Conservation (phyloP, 2,329 filamentous ascomycete species). For the Davidsoniella eucalypti region DNA sequence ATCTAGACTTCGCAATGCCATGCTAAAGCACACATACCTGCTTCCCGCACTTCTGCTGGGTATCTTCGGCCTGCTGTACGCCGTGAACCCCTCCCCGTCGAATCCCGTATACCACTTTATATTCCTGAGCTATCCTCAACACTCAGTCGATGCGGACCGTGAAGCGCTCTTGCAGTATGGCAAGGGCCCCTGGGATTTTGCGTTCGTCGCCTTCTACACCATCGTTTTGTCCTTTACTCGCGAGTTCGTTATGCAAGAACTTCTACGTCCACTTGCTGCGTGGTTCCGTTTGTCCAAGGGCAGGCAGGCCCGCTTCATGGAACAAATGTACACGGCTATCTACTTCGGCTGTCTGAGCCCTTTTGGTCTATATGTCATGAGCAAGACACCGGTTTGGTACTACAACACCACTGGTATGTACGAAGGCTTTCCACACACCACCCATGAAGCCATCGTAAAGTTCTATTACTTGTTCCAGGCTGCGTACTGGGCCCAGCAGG, state of each 20-base stretch:
- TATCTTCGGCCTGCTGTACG: conserved; percentile 50
- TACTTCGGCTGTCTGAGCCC: conserved; percentile 78
- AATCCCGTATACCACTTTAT: conserved; percentile 71
- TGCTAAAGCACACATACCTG: conserved; percentile 44
- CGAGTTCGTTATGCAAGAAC: conserved; percentile 87
- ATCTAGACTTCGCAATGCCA: conserved; percentile 33
- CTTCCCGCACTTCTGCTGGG: conserved; percentile 52
- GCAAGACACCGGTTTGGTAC: conserved; percentile 81
- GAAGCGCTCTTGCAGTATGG: conserved; percentile 47
- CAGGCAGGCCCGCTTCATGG: conserved; percentile 87
- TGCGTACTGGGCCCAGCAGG: conserved; percentile 90
- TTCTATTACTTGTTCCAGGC: conserved; percentile 92
- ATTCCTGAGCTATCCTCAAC: conserved; percentile 73
- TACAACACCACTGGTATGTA: conserved; percentile 89
- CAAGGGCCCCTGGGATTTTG: conserved; percentile 74
- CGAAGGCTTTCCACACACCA: conserved; percentile 67
- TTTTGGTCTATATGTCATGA: conserved; percentile 81
- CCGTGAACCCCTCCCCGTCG: conserved; percentile 55
- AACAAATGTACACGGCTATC: conserved; percentile 84
- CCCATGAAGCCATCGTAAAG: conserved; percentile 70
- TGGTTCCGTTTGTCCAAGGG: conserved; percentile 53
- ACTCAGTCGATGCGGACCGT: conserved; percentile 17
- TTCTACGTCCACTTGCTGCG: conserved; percentile 62
- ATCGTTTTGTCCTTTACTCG: conserved; percentile 82
- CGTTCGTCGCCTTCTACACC: conserved; percentile 79